These are phyloP conservation scores for Avena insularis DNA, from an alignment of 176 grass and related monocot species.

Conservation along the genomic window DNA sequence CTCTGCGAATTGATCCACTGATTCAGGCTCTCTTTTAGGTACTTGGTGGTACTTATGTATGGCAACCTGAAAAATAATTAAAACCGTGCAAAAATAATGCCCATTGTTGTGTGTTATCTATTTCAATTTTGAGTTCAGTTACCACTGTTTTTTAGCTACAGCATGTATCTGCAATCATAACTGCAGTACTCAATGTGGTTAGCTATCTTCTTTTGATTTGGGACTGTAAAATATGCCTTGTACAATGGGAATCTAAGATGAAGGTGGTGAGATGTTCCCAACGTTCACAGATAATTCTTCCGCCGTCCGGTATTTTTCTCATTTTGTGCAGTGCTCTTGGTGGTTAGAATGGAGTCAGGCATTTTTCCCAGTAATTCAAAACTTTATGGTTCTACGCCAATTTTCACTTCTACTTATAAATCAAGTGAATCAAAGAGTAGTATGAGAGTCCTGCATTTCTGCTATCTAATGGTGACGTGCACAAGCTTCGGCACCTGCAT, in stretches of 20 bases:
- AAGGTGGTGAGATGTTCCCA: background rate
- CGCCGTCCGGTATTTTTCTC: background rate
- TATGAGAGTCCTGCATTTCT: background rate
- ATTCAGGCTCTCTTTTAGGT: constrained; percentile 1
- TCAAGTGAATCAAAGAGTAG: background rate
- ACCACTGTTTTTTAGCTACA: background rate
- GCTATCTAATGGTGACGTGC: background rate
- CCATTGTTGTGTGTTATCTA: background rate
- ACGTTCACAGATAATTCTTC: background rate
- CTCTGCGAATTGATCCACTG: background rate
- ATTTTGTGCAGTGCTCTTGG: background rate
- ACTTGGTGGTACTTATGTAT: background rate
- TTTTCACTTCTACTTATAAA: background rate
- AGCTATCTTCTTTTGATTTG: background rate
- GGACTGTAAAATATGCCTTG: background rate
- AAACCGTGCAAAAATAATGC: background rate
- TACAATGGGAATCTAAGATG: background rate
- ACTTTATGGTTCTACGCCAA: background rate
- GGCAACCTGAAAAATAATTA: background rate
- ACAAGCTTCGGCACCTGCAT: background rate
- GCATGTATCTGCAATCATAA: background rate
- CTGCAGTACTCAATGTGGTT: background rate
- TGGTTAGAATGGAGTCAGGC: background rate
- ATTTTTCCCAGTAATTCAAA: background rate
- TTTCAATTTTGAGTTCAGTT: background rate